Base-by-base conservation (phyloP, 2,329 filamentous ascomycete species). In the Penicillium sp. region DNA sequence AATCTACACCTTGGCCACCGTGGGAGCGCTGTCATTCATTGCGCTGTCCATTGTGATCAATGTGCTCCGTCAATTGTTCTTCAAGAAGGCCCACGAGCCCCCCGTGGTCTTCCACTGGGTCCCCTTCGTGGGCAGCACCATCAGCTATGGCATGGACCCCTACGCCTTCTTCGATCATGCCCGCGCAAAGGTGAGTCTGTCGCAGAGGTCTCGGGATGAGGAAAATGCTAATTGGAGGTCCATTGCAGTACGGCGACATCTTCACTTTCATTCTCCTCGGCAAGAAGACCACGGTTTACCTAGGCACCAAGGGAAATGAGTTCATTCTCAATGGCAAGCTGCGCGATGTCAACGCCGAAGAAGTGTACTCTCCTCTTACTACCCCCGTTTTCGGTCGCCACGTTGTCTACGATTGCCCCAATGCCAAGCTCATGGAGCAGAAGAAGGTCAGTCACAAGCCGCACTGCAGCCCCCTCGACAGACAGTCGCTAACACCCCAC, bases 361-460 rank as follows among this genome's bases (percentile, higher is more conserved):
- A 96, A 67, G 89, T 96, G 60, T 96, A 96, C 76, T 88, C 84
- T 51, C 88, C 89, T 52, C 81, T 96, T 53, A 84, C 81, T 22
- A 85, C 83, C 5, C 84, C 84, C 42, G 83, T 87, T 3, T 96
- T 96, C 70, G 91, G 91, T 62, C 86, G 85, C 65, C 88, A 92
- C 76, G 91, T 96, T 24, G 89, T 95, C 50, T 96, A 95, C 71
- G 91, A 95, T 72, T 94, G 90, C 76, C 90, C 90, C 40, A 95
- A 95, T 72, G 81, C 90, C 54, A 95, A 95, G 77, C 83, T 96
- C 69, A 95, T 96, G 91, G 91, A 96, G 78, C 91, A 96, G 80
- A 96, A 96, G 81, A 94, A 93, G 85, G 89, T 92, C 34, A 36
- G 34, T 36, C 11, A 7, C 5, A 36, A n/a, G 4, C 2, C 13